Base-by-base conservation (phyloP, 805 yeast species). In the Kluyveromyces nonfermentans region DNA sequence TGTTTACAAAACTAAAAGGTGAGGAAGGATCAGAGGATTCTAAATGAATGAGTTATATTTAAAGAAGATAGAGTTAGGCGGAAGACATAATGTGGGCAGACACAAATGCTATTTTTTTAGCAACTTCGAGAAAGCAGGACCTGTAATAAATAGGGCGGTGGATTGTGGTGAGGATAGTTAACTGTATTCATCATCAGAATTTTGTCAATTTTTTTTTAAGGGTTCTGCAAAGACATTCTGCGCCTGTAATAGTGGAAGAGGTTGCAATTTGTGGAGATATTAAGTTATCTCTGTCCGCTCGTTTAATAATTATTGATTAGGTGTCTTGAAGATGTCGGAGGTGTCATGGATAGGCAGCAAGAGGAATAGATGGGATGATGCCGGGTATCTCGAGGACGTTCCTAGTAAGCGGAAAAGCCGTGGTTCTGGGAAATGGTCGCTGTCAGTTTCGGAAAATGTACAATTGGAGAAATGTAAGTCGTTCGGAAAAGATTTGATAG, bases 241-340 rank as follows among this genome's bases (percentile, higher is more conserved):
- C 7, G 30, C 30, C 12, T 10, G 30, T 33, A 35, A n/a, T 20
- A 36, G 16, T n/a, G n/a, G n/a, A n/a, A n/a, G n/a, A n/a, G n/a
- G n/a, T n/a, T n/a, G n/a, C n/a, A n/a, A n/a, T 17, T 20, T 20
- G 21, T 38, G 30, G 41, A 38, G 41, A 38, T 38, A 38, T 38
- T 38, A 28, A 17, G 6, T 38, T 38, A 38, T 38, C 41, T 38
- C 41, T 38, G 41, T 38, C 34, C 41, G 34, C 21, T 38, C 41
- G 18, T 38, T 38, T 28, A 18, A 5, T 19, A 18, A 10, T 25
- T 25, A 14, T 25, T 6, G 30, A 25, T 25, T n/a, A n/a, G n/a
- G n/a, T n/a, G n/a, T n/a, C n/a, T n/a, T n/a, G 12, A 17, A 18
- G 5, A 36, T 36, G 39, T 36, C 39, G 7, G 21, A 28, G 7